Conservation (phyloP, 805 yeast genomes). For the Suhomyces kilbournensis region DNA sequence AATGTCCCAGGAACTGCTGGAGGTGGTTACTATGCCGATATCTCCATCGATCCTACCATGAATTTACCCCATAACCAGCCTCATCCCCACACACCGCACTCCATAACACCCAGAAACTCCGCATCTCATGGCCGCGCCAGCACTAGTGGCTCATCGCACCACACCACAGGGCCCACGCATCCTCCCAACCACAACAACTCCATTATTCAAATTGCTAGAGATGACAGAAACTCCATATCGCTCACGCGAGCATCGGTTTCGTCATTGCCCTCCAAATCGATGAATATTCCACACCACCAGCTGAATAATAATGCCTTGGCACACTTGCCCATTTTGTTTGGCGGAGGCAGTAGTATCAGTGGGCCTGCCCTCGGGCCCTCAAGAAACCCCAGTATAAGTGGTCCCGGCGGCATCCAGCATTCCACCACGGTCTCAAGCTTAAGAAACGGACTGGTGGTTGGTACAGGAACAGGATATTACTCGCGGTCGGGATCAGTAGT, state of each 20-base stretch:
- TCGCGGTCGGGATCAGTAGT: slow-evolving; percentile 39
- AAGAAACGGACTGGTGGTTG: slow-evolving; percentile 39
- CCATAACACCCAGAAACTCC: slow-evolving; percentile 30
- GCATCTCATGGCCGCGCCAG: slow-evolving; percentile 12
- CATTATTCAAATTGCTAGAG: slow-evolving; percentile 39
- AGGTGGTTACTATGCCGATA: slow-evolving; percentile 45
- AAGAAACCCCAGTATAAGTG: slow-evolving; percentile 35
- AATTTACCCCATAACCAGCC: slow-evolving; percentile 43
- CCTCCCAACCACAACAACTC: slow-evolving; percentile 32
- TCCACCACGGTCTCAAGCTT: slow-evolving; percentile 36
- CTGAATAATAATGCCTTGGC: slow-evolving; percentile 37
- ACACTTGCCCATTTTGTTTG: slow-evolving; percentile 42
- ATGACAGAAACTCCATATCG: slow-evolving; percentile 36
- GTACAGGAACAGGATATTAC: slow-evolving; percentile 28
- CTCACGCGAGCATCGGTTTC: slow-evolving; percentile 37
- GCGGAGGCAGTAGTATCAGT: slow-evolving; percentile 38
- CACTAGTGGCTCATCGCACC: background rate
- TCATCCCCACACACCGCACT: slow-evolving; percentile 26
- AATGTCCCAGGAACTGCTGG: slow-evolving; percentile 26
- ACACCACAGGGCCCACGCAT: background rate
- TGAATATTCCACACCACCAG: slow-evolving; percentile 48
- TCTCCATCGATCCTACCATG: slow-evolving; percentile 44
- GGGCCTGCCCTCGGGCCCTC: slow-evolving; percentile 28
- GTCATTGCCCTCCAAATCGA: slow-evolving; percentile 42
- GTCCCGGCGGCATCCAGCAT: slow-evolving; percentile 34